A percentile compares a stretch with the other conserved stretches of the same genome.
These are phyloP conservation scores for Brassica juncea DNA, from an alignment of 345 rosid genomes.

Conservation along the genomic window DNA sequence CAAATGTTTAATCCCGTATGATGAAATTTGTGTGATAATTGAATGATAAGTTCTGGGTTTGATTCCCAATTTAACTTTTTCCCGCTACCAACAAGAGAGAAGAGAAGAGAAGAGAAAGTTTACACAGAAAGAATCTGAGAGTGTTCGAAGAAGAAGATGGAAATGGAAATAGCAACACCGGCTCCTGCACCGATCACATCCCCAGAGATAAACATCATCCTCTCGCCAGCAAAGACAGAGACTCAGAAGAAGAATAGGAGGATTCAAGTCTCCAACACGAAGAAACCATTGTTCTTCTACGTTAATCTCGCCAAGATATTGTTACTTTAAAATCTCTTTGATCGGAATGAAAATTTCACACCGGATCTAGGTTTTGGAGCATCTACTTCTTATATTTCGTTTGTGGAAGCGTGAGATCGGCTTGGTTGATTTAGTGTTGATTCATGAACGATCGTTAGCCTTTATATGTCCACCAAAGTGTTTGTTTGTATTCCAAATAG, in stretches of 20 bases:
- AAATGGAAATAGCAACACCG: slow-evolving; percentile 38
- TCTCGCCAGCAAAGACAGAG: neutral
- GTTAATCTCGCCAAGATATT: neutral
- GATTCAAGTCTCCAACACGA: neutral
- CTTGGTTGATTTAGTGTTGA: too few species aligned
- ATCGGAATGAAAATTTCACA: neutral
- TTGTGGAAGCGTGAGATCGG: too few species aligned
- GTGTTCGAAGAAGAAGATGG: neutral
- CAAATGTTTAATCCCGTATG: too few species aligned
- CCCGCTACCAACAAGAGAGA: slow-evolving; percentile 13
- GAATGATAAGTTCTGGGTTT: too few species aligned
- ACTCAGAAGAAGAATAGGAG: neutral
- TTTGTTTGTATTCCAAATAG: neutral
- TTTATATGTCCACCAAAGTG: too few species aligned
- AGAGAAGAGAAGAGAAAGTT: too few species aligned
- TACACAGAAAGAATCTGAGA: too few species aligned
- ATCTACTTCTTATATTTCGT: too few species aligned
- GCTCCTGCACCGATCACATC: slow-evolving; percentile 37
- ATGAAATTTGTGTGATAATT: too few species aligned
- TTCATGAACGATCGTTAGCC: too few species aligned
- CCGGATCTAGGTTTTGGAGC: neutral
- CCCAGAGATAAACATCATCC: slow-evolving; percentile 23
- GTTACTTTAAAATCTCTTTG: too few species aligned
- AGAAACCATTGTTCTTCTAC: neutral
- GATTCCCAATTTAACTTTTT: neutral